Evolutionary conservation across 176 grass and related monocot species (phyloP).

Genomic region (Oryza brachyantha): DNA sequence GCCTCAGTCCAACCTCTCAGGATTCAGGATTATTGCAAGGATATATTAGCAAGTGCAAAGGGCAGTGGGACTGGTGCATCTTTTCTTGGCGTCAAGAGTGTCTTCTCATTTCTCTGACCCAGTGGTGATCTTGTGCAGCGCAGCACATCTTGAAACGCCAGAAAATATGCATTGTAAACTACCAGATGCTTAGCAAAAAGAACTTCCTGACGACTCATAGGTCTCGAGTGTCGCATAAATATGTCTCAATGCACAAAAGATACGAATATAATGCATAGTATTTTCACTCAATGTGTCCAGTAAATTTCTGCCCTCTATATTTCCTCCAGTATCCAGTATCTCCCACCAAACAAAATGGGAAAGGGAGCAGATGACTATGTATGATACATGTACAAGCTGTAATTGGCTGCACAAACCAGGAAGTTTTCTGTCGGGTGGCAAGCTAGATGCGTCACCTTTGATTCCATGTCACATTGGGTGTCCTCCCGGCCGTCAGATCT

Average conservation of each 20-base stretch:
- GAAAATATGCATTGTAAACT: background rate
- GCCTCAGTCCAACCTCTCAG: slow-evolving; percentile 24
- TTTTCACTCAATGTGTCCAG: background rate
- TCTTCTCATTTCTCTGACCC: slow-evolving; percentile 75
- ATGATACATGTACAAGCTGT: slow-evolving; percentile 75
- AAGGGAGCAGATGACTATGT: slow-evolving; percentile 13
- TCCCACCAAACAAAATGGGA: background rate
- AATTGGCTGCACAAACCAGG: slow-evolving; percentile 54
- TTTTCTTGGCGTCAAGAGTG: slow-evolving; percentile 56
- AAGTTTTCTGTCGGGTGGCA: slow-evolving; percentile 66
- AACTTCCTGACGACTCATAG: background rate
- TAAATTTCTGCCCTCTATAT: background rate
- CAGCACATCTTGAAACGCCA: background rate
- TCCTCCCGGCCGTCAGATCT: slow-evolving; percentile 38
- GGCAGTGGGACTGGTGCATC: background rate
- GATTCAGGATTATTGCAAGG: slow-evolving; percentile 35
- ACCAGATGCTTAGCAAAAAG: background rate
- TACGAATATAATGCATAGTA: background rate
- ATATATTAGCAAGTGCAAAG: slow-evolving; percentile 23
- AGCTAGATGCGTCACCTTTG: slow-evolving; percentile 58
- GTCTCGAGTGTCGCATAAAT: background rate
- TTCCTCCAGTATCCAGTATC: background rate
- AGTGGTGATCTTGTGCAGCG: background rate
- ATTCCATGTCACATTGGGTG: slow-evolving; percentile 41
- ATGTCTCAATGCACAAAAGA: background rate